Evolutionary conservation across 2,329 filamentous ascomycete genomes (phyloP).

Genomic region (Pseudogymnoascus sp.): DNA sequence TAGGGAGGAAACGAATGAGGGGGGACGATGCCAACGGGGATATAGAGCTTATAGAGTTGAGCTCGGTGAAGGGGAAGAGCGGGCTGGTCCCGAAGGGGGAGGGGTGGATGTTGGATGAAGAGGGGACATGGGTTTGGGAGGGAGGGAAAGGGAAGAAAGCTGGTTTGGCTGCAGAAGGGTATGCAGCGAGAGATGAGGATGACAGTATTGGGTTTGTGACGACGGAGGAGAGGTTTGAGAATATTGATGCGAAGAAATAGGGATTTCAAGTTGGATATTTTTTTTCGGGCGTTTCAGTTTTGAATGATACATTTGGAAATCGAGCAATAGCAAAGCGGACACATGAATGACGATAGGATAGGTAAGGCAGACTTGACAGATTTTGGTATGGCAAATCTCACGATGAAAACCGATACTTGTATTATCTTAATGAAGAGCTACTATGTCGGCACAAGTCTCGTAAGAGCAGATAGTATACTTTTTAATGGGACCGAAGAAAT

Average conservation of each 20-base stretch:
- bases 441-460: not conserved
- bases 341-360: not conserved
- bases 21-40: not conserved
- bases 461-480: no score
- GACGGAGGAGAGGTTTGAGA: constrained; percentile 3
- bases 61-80: not conserved
- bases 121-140: not conserved
- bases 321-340: not conserved
- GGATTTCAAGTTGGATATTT: not conserved
- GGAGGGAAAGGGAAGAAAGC: not conserved
- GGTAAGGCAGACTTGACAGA: not conserved
- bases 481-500: not conserved
- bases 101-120: not conserved
- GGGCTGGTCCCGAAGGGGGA: not conserved
- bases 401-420: not conserved
- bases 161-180: not conserved
- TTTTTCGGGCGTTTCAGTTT: not conserved
- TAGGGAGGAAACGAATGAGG: not conserved
- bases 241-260: constrained; percentile 4
- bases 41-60: not conserved
- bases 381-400: not conserved
- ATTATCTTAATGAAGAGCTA: not conserved
- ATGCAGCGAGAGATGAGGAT: not conserved
- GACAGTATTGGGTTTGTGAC: not conserved
- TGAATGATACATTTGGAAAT: not conserved